phyloP scores from a whole-genome alignment of 805 yeast species.

The Metschnikowia vanudenii region DNA sequence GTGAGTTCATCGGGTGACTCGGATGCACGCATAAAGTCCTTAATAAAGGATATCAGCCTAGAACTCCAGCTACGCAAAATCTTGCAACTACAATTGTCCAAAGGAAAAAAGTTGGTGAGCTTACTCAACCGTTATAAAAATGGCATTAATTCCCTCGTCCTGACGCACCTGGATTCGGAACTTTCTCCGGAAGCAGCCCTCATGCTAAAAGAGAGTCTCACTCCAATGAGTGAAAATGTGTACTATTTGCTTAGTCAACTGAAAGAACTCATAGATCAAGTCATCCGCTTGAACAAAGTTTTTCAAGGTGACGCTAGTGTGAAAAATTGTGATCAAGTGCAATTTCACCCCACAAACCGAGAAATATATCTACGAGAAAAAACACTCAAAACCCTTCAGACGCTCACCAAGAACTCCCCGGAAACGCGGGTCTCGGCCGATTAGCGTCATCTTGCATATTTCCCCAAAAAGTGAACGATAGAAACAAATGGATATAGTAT shows the following conservation, averaged over 20 bases:
- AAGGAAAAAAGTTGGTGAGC: slow-evolving; percentile 36
- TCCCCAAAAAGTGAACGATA: background rate
- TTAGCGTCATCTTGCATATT: slow-evolving; percentile 1
- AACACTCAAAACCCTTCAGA: slow-evolving; percentile 19
- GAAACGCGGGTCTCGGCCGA: background rate
- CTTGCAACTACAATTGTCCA: slow-evolving; percentile 38
- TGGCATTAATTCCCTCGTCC: slow-evolving; percentile 22
- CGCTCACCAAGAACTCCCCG: background rate
- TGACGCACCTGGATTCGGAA: slow-evolving; percentile 18
- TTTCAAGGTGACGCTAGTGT: slow-evolving; percentile 22
- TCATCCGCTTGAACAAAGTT: slow-evolving; percentile 26
- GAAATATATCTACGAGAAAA: slow-evolving; percentile 43
- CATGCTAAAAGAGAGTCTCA: slow-evolving; percentile 31
- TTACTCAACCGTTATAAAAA: slow-evolving; percentile 32
- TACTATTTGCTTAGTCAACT: slow-evolving; percentile 46
- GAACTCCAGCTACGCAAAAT: slow-evolving; percentile 46
- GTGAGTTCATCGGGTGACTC: background rate
- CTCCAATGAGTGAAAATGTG: slow-evolving; percentile 49
- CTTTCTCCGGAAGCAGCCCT: slow-evolving; percentile 24
- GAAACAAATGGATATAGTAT: background rate
- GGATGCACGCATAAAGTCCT: slow-evolving; percentile 10
- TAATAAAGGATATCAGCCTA: slow-evolving; percentile 39
- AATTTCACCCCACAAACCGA: slow-evolving; percentile 31
- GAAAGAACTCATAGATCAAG: slow-evolving; percentile 33
- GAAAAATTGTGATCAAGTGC: slow-evolving; percentile 23